These are phyloP conservation scores for Panicum miliaceum DNA, from an alignment of 176 grass and related monocot genomes.

Conservation along the genomic window DNA sequence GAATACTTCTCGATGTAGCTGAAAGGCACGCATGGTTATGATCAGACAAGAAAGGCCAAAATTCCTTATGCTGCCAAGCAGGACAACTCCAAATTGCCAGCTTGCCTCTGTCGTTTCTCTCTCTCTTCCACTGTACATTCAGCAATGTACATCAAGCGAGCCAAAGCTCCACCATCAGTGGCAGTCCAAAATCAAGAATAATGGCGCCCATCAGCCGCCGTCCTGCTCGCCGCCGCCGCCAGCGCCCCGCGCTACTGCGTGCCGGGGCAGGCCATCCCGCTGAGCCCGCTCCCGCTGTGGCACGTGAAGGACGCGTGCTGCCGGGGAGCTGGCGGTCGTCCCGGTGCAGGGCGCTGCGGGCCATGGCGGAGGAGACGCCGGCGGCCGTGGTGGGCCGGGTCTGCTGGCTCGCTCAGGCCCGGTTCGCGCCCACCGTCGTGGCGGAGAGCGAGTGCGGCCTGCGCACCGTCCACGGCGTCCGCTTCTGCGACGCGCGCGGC, in stretches of 20 bases:
- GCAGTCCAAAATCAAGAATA: no score
- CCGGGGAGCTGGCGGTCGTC: conserved; percentile 5
- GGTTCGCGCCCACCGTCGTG: background rate
- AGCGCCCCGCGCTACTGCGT: background rate
- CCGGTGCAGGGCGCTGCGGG: conserved; percentile 23
- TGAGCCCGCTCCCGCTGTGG: background rate
- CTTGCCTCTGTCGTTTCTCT: no score
- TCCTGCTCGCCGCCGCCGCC: background rate
- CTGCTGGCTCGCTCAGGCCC: background rate
- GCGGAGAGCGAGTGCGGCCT: background rate
- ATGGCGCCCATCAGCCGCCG: background rate
- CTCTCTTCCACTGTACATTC: no score
- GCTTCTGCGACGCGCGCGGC: background rate
- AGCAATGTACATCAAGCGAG: no score
- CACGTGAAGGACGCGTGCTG: background rate
- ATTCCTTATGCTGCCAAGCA: background rate
- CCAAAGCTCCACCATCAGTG: no score
- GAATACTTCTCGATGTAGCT: no score
- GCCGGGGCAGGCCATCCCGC: conserved; percentile 19
- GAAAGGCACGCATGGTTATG: no score
- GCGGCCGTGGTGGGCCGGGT: no score
- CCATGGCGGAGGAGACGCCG: conserved; percentile 2
- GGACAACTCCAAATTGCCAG: background rate
- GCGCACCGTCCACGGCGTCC: background rate
- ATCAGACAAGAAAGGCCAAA: background rate